phyloP scores from a whole-genome alignment of 306 rosid genomes.

The Castanea sativa region DNA sequence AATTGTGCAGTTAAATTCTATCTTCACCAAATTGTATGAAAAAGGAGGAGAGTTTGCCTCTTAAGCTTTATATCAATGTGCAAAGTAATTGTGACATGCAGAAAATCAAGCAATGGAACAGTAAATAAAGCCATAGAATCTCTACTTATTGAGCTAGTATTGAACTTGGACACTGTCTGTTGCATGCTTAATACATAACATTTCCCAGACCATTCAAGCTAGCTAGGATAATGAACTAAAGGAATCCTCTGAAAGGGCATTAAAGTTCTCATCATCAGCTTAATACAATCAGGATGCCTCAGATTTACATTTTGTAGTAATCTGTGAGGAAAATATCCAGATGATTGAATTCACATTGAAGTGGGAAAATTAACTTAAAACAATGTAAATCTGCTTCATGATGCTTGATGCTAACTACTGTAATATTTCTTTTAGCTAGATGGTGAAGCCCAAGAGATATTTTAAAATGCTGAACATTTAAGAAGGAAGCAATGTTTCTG shows the following conservation, averaged over 20 bases:
- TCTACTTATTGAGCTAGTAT: not conserved
- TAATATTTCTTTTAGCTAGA: not conserved
- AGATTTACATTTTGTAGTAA: not conserved
- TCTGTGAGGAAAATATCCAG: not conserved
- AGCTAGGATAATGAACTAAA: not conserved
- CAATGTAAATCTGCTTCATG: not conserved
- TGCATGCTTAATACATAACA: not conserved
- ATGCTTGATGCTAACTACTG: not conserved
- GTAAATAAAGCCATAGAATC: not conserved
- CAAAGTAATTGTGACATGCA: not conserved
- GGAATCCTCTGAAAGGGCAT: not conserved
- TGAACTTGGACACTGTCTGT: not conserved
- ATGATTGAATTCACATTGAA: not conserved
- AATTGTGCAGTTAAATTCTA: not conserved
- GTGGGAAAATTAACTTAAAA: slow-evolving; percentile 1
- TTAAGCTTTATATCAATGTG: not conserved
- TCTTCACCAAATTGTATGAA: not conserved
- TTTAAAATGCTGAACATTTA: slow-evolving; percentile 15
- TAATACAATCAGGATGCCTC: not conserved
- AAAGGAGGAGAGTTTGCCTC: not conserved
- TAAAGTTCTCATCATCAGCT: not conserved
- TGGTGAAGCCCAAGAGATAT: slow-evolving; percentile 1
- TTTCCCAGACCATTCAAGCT: not conserved
- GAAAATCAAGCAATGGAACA: not conserved
- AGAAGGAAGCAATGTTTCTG: slow-evolving; percentile 9